Conservation (phyloP, 2,329 filamentous ascomycete genomes). For the Penicillium sp. region DNA sequence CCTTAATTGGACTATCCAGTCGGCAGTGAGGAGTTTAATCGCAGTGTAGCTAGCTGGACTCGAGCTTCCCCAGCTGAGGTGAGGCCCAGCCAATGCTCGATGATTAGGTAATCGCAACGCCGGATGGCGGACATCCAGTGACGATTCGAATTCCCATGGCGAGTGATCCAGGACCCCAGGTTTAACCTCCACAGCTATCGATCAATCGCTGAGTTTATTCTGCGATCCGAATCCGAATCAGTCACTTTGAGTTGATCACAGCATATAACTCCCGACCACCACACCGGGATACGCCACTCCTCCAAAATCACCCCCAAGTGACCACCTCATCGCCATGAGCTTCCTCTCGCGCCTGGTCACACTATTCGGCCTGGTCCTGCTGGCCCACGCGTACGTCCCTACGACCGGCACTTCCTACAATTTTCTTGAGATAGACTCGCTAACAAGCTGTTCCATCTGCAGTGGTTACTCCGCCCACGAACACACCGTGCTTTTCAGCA, state of each 20-base stretch:
- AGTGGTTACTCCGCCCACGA: slow-evolving; percentile 98
- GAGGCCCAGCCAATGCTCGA: background rate
- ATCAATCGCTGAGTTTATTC: background rate
- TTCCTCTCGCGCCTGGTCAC: slow-evolving; percentile 75
- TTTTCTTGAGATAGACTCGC: background rate
- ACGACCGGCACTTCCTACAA: background rate
- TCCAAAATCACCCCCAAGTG: slow-evolving; percentile 7
- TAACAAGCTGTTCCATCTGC: slow-evolving; percentile 18
- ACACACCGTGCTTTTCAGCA: slow-evolving; percentile 75
- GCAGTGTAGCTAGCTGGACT: background rate
- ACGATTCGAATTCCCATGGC: background rate
- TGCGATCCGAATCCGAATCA: background rate
- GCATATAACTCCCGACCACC: background rate
- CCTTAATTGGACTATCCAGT: background rate
- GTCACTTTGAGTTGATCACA: background rate
- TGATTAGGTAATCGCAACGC: slow-evolving; percentile 7
- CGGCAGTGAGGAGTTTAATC: background rate
- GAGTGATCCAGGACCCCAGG: background rate
- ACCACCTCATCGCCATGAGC: slow-evolving; percentile 61
- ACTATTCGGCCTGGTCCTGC: slow-evolving; percentile 74
- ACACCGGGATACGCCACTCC: background rate
- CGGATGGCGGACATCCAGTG: background rate
- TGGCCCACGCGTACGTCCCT: slow-evolving; percentile 80
- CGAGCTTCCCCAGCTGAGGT: background rate
- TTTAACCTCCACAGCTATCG: background rate